Evolutionary conservation across 805 yeast species (phyloP).

Genomic region (Barnettozyma sp.): DNA sequence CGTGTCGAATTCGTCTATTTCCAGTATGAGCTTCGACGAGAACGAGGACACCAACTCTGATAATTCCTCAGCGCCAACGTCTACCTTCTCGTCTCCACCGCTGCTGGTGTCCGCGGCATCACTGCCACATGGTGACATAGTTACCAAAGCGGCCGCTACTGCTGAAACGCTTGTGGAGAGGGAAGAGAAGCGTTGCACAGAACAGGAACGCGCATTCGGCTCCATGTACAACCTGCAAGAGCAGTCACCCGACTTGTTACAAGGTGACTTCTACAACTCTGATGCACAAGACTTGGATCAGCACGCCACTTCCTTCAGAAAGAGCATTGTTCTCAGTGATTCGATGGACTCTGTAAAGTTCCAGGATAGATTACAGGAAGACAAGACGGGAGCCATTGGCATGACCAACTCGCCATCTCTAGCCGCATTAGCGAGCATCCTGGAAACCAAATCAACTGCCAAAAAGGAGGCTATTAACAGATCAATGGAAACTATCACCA

Average conservation of each 20-base stretch:
- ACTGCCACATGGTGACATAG: too few relatives aligned
- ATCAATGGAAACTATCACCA: slow-evolving; percentile 12
- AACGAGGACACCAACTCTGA: slow-evolving; percentile 7
- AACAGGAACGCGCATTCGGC: too few relatives aligned
- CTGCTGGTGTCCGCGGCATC: too few relatives aligned
- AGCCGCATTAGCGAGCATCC: slow-evolving; percentile 35
- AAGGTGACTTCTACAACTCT: slow-evolving; percentile 19
- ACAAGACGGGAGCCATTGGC: slow-evolving; percentile 15
- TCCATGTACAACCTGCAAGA: slow-evolving; percentile 13
- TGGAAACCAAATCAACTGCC: slow-evolving; percentile 29
- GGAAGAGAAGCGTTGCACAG: too few relatives aligned
- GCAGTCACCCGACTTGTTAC: slow-evolving; percentile 18
- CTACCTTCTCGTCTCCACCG: slow-evolving; percentile 16
- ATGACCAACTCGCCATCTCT: slow-evolving; percentile 39
- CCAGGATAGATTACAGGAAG: slow-evolving; percentile 3
- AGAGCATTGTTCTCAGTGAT: slow-evolving; percentile 21
- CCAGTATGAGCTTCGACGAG: slow-evolving; percentile 12
- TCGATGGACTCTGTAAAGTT: slow-evolving; percentile 19
- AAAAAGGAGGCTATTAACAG: slow-evolving; percentile 5
- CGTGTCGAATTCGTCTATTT: slow-evolving; percentile 6
- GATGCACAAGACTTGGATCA: slow-evolving; percentile 6
- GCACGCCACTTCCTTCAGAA: slow-evolving; percentile 20
- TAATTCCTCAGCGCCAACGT: slow-evolving; percentile 16
- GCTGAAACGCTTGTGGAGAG: too few relatives aligned
- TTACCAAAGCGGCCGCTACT: too few relatives aligned